These are phyloP conservation scores for Sequoiadendron giganteum DNA, from an alignment of 75 land plant genomes.

Conservation along the genomic window DNA sequence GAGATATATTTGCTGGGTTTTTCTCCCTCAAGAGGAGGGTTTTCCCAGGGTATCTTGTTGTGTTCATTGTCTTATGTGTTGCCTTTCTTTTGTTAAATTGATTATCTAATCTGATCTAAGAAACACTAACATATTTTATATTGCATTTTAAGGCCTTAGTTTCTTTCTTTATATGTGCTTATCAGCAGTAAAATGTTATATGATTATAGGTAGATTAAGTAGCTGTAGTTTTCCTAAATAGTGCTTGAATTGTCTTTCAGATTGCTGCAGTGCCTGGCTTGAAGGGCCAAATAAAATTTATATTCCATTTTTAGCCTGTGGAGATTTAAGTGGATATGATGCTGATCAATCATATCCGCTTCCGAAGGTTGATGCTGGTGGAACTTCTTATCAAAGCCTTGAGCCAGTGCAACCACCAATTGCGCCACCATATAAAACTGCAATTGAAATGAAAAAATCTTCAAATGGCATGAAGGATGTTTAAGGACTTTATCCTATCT, in stretches of 20 bases:
- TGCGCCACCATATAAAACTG: slow-evolving; percentile 97
- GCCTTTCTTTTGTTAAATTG: no score
- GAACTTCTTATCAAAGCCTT: slow-evolving; percentile 61
- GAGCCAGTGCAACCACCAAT: slow-evolving; percentile 99
- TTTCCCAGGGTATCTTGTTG: no score
- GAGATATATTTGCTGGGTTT: no score
- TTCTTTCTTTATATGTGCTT: background rate
- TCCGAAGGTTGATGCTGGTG: slow-evolving; percentile 45
- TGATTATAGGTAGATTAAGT: background rate
- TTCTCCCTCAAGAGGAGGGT: no score
- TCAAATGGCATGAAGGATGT: slow-evolving; percentile 36
- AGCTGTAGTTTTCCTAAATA: background rate
- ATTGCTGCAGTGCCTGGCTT: slow-evolving; percentile 96
- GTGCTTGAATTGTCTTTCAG: slow-evolving; percentile 30
- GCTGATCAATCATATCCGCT: slow-evolving; percentile 98
- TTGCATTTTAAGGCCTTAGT: no score
- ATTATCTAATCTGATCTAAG: no score
- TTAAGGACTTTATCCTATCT: slow-evolving; percentile 1
- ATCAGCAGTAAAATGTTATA: background rate
- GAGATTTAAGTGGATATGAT: slow-evolving; percentile 94
- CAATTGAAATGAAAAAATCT: slow-evolving; percentile 79
- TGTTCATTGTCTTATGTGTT: no score
- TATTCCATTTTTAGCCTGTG: slow-evolving; percentile 96
- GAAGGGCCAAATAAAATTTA: slow-evolving; percentile 96
- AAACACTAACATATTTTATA: no score